phyloP scores from a whole-genome alignment of 192 early-diverging fungal genomes.

The Kappamyces sp. region DNA sequence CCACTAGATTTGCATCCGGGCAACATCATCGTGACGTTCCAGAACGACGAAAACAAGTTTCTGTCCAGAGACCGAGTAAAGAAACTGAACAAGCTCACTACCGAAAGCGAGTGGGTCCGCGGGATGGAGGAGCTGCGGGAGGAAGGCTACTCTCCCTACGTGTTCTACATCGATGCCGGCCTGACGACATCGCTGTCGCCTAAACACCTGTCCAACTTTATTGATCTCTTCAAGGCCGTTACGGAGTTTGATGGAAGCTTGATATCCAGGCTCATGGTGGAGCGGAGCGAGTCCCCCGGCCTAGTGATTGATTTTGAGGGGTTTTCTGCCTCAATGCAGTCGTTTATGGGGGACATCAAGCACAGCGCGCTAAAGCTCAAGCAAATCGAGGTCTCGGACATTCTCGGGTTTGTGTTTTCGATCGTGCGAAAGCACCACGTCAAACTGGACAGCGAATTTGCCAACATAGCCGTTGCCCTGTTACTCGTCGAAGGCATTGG shows the following conservation, averaged over 20 bases:
- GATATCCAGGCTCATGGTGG: conserved; percentile 82
- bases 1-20: conserved; percentile 71
- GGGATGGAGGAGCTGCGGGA: conserved; percentile 47
- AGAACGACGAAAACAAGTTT: not conserved
- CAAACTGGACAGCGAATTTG: conserved; percentile 90
- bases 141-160: conserved; percentile 66
- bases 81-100: conserved; percentile 15
- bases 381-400: conserved; percentile 73
- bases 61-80: not conserved
- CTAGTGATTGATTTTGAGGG: conserved; percentile 65
- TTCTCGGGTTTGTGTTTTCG: conserved; percentile 73
- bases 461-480: conserved; percentile 86
- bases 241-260: conserved; percentile 79
- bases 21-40: conserved; percentile 83
- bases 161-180: conserved; percentile 89
- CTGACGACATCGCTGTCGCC: conserved; percentile 74
- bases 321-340: conserved; percentile 78
- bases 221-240: conserved; percentile 85
- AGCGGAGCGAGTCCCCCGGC: conserved; percentile 70
- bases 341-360: conserved; percentile 66
- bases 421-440: conserved; percentile 92
- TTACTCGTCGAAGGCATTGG: conserved; percentile 95
- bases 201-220: conserved; percentile 74
- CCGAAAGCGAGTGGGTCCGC: conserved; percentile 16
- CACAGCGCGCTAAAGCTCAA: conserved; percentile 49